Conservation (phyloP, 2,329 filamentous ascomycete genomes). For the Calycina herbarum region DNA sequence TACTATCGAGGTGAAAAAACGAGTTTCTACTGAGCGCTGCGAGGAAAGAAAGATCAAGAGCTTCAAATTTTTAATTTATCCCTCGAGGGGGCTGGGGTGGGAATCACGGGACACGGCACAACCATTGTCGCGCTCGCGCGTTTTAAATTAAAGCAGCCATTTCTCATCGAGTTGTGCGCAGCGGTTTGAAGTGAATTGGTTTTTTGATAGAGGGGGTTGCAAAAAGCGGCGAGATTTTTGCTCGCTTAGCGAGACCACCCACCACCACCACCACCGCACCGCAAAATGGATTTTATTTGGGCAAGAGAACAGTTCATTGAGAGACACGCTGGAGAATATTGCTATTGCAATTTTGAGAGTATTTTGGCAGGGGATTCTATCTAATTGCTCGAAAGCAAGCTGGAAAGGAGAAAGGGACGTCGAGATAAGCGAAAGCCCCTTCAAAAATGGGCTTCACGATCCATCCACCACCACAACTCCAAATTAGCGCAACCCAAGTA, state of each 20-base stretch:
- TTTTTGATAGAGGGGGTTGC: background rate
- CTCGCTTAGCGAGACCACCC: background rate
- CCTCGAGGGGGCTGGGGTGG: background rate
- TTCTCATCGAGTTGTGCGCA: background rate
- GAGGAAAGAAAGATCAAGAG: background rate
- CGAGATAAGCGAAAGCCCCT: too few species aligned
- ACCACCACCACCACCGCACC: background rate
- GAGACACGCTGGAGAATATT: background rate
- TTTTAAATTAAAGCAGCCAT: background rate
- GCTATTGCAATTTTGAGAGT: background rate
- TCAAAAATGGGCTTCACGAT: too few species aligned
- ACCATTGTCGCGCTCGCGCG: background rate
- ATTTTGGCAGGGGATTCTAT: too few species aligned
- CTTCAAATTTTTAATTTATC: background rate
- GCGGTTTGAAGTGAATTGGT: background rate
- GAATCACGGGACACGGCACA: background rate
- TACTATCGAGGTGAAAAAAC: background rate
- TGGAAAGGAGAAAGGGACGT: too few species aligned
- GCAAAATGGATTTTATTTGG: background rate
- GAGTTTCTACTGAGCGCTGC: background rate
- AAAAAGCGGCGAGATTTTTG: background rate
- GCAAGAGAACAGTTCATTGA: background rate
- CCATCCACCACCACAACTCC: too few species aligned
- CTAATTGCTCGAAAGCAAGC: too few species aligned
- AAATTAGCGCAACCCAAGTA: too few species aligned